These are phyloP conservation scores for Perkinsus marinus DNA, from an alignment of 169 alveolate genomes.

Conservation along the genomic window DNA sequence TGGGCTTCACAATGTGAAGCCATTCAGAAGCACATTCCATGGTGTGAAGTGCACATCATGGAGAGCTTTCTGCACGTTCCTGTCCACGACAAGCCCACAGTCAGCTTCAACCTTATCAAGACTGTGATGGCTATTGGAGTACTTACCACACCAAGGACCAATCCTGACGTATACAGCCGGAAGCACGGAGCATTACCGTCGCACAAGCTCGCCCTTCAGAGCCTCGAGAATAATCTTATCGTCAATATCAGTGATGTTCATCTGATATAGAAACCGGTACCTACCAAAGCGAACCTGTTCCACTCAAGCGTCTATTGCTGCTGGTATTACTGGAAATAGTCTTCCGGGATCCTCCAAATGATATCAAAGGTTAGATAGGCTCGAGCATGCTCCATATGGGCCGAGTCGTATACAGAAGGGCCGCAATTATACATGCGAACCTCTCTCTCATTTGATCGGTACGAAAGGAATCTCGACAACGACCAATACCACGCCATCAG, in stretches of 20 bases:
- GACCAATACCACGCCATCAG: too few relatives aligned
- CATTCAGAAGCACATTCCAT: too few relatives aligned
- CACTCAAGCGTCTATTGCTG: too few relatives aligned
- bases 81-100: background rate
- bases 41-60: background rate
- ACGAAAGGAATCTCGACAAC: background rate
- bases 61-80: background rate
- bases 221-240: conserved; percentile 87
- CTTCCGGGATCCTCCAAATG: conserved; percentile 77
- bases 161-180: too few relatives aligned
- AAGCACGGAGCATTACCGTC: background rate
- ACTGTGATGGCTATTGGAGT: background rate
- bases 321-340: conserved; percentile 66
- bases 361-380: conserved; percentile 89
- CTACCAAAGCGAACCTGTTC: conserved; percentile 13
- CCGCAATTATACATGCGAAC: conserved; percentile 83
- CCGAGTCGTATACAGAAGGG: conserved; percentile 90
- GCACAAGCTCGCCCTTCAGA: conserved; percentile 17
- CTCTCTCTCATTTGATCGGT: conserved; percentile 42
- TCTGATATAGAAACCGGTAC: conserved; percentile 80
- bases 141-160: too few relatives aligned
- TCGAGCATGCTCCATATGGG: conserved; percentile 99
- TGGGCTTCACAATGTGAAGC: too few relatives aligned
- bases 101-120: background rate
- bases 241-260: conserved; percentile 96